These are phyloP conservation scores for Heteromeles arbutifolia DNA, from an alignment of 306 rosid genomes.

Conservation along the genomic window DNA sequence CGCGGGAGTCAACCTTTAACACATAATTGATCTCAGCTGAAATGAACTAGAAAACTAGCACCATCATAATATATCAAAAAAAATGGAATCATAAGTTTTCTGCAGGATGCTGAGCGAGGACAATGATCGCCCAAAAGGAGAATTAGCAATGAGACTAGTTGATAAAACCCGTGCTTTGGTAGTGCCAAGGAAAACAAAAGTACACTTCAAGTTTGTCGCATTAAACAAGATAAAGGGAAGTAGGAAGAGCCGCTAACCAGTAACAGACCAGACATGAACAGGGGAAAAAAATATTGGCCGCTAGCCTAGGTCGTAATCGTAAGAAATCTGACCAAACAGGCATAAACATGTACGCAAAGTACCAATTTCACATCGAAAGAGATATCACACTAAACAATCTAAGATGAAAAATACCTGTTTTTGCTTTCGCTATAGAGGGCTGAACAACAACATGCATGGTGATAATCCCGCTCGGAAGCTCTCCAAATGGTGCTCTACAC, in stretches of 20 bases:
- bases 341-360: neutral
- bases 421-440: slow-evolving; percentile 73
- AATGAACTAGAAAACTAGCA: neutral
- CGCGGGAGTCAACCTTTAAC: neutral
- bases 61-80: neutral
- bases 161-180: neutral
- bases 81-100: neutral
- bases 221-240: neutral
- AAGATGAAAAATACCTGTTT: slow-evolving; percentile 54
- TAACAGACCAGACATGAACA: neutral
- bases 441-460: slow-evolving; percentile 94
- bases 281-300: neutral
- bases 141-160: neutral
- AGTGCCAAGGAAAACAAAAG: neutral
- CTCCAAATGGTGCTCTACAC: slow-evolving; percentile 77
- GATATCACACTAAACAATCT: neutral
- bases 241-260: neutral
- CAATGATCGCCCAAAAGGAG: neutral
- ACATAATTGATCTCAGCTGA: neutral
- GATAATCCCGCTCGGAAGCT: slow-evolving; percentile 67
- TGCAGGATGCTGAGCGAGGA: neutral
- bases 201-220: neutral
- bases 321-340: neutral
- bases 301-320: neutral
- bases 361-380: neutral